Base-by-base conservation (phyloP, 2,329 filamentous ascomycete genomes). In the Catunica adiposa region DNA sequence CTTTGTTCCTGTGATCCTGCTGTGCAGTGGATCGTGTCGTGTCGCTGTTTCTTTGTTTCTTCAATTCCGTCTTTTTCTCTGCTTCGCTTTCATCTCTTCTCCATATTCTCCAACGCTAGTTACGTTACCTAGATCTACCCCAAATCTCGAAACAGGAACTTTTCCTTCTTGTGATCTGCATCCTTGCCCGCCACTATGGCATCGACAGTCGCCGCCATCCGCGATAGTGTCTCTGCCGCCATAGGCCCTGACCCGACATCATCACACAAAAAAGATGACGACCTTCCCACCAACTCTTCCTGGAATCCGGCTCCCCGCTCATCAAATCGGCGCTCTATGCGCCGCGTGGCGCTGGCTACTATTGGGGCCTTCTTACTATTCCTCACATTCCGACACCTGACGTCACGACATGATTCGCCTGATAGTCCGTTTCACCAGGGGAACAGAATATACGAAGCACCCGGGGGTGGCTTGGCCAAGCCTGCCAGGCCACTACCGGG, bases 191-290 rank as follows among this genome's bases (percentile, higher is more conserved):
- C 44, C 20, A 37, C 15, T 5, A 52, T 52, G 50, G 50, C 46
- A 5, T 48, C 38, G n/a, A 29, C 25, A 34, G 53, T 60, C 51
- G 44, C 54, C 11, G 44, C 51, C 23, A 46, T 56, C 47, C 53
- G 56, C 53, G 34, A 51, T 23, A 42, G 34, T 8, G 26, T 66
- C 51, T 58, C 62, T 56, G 63, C 64, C 14, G 29, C 50, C 51
- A 65, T 69, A 2, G 31, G 25, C 58, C 64, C 74, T 55, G 76
- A 75, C 66, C 64, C 72, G 58, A 71, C 68, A 62, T 44, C 40
- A n/a, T 44, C 11, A 2, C 73, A 79, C 53, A 81, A 81, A 66
- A 80, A 79, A 66, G 72, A 80, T 64, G 78, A 81, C 64, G 77
- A 81, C 64, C 60, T 60, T 60, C 59, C 56, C 62, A 51, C 59